Conservation (phyloP, 225 moss, liverwort and hornwort genomes). For the Climacium dendroides region DNA sequence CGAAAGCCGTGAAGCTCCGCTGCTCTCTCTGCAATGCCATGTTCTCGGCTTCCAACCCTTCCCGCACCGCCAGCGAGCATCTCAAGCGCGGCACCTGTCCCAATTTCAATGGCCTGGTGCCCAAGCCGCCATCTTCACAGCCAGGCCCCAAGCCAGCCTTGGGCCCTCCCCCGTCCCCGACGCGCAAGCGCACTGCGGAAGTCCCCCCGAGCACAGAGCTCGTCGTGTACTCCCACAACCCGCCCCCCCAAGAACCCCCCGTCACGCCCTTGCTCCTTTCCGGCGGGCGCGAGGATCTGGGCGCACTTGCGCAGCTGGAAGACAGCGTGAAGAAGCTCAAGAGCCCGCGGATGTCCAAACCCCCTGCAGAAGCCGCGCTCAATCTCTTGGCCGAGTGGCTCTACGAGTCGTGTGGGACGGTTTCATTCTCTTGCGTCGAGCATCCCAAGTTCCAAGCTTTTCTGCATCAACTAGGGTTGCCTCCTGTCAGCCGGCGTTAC, state of each 20-base stretch:
- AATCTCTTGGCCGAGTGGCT: constrained; percentile 80
- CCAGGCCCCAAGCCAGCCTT: constrained; percentile 28
- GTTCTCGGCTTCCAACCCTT: constrained; percentile 93
- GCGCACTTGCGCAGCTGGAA: constrained; percentile 59
- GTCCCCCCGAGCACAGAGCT: constrained; percentile 40
- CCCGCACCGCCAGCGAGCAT: constrained; percentile 82
- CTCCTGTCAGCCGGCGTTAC: constrained; percentile 58
- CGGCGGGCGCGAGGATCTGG: constrained; percentile 78
- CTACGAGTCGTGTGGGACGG: constrained; percentile 77
- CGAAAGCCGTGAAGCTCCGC: constrained; percentile 84
- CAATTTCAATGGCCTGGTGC: constrained; percentile 71
- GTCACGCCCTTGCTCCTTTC: constrained; percentile 52
- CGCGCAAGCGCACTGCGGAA: constrained; percentile 52
- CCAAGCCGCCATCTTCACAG: constrained; percentile 31
- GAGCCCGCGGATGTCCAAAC: constrained; percentile 39
- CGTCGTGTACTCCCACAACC: constrained; percentile 8
- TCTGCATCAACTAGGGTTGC: constrained; percentile 69
- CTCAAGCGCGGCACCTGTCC: constrained; percentile 91
- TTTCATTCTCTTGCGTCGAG: constrained; percentile 84
- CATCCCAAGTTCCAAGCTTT: constrained; percentile 92
- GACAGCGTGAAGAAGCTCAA: constrained; percentile 87
- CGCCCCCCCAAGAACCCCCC: neutral
- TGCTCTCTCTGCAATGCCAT: constrained; percentile 94
- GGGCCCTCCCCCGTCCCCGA: neutral
- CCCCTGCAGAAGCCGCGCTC: constrained; percentile 59